Percentiles rank a stretch among this genome's conserved stretches.
Conservation (phyloP, 129 eudicot species). For the Ambrosia artemisiifolia region DNA sequence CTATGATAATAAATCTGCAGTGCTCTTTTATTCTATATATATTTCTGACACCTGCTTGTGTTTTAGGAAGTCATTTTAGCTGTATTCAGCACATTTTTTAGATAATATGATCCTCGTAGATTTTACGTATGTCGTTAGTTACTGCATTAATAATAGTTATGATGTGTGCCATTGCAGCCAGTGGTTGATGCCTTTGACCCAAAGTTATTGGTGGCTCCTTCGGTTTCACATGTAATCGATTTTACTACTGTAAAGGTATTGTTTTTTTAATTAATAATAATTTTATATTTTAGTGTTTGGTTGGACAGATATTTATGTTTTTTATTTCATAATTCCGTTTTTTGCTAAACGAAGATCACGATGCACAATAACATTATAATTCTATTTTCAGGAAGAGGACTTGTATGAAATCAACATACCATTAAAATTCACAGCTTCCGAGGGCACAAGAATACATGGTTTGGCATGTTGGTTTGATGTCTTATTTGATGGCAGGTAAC, state of each 20-base stretch:
- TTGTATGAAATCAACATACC: conserved; percentile 88
- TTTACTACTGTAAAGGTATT: conserved; percentile 76
- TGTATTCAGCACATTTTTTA: too few species aligned
- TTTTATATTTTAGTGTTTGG: background rate
- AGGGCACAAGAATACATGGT: conserved; percentile 83
- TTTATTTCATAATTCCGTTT: background rate
- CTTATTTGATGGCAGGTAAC: conserved; percentile 84
- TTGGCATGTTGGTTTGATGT: conserved; percentile 99
- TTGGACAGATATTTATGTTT: background rate
- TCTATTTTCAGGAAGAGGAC: conserved; percentile 73
- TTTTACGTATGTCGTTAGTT: too few species aligned
- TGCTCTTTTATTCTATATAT: too few species aligned
- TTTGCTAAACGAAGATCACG: background rate
- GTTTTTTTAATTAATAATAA: background rate
- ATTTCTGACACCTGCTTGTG: too few species aligned
- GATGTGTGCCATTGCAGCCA: too few species aligned
- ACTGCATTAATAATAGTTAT: too few species aligned
- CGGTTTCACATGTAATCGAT: conserved; percentile 73
- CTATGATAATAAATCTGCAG: too few species aligned
- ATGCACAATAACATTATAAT: background rate
- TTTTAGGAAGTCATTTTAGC: too few species aligned
- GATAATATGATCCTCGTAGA: too few species aligned
- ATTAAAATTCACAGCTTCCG: conserved; percentile 59
- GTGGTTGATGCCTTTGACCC: conserved; percentile 99
- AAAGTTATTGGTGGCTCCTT: conserved; percentile 86